A percentile compares a stretch with the other conserved stretches of the same genome.
Evolutionary conservation across 805 yeast species (phyloP).

Genomic region (Wickerhamiella sergipiensis): DNA sequence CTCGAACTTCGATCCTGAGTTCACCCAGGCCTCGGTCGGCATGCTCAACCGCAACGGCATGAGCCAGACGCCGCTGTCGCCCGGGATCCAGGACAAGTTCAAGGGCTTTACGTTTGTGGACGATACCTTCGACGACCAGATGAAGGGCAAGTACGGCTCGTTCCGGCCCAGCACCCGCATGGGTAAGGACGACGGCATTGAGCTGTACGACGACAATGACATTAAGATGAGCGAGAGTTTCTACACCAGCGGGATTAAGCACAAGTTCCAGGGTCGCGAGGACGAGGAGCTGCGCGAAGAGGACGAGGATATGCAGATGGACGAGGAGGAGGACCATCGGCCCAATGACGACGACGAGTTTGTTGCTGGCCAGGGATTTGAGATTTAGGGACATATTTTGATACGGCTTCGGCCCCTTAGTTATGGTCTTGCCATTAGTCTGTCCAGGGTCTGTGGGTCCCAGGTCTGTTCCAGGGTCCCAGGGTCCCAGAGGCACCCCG

Average conservation of each 20-base stretch:
- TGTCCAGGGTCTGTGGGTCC: no score
- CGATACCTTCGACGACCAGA: slow-evolving; percentile 82
- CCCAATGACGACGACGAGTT: slow-evolving; percentile 40
- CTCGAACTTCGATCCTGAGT: slow-evolving; percentile 95
- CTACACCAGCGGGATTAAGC: slow-evolving; percentile 21
- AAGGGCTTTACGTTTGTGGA: slow-evolving; percentile 95
- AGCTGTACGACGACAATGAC: slow-evolving; percentile 26
- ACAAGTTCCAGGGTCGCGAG: slow-evolving; percentile 13
- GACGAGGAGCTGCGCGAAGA: slow-evolving; percentile 12
- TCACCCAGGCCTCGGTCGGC: slow-evolving; percentile 82
- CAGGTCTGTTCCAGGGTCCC: no score
- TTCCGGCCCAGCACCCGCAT: slow-evolving; percentile 11
- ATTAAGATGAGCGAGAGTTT: slow-evolving; percentile 22
- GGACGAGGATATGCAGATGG: slow-evolving; percentile 17
- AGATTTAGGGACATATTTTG: slow-evolving; percentile 18
- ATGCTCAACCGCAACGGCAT: slow-evolving; percentile 43
- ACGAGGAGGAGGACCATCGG: slow-evolving; percentile 18
- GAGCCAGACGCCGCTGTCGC: slow-evolving; percentile 65
- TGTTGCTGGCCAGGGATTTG: slow-evolving; percentile 75
- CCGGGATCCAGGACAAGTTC: slow-evolving; percentile 91
- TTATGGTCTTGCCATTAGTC: no score
- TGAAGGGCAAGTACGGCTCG: slow-evolving; percentile 21
- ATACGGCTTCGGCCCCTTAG: background rate
- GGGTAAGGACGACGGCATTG: slow-evolving; percentile 23
- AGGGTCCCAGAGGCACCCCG: no score